Percentiles rank a stretch among this genome's conserved stretches.
Conservation (phyloP, 306 rosid genomes). For the Abrus precatorius region DNA sequence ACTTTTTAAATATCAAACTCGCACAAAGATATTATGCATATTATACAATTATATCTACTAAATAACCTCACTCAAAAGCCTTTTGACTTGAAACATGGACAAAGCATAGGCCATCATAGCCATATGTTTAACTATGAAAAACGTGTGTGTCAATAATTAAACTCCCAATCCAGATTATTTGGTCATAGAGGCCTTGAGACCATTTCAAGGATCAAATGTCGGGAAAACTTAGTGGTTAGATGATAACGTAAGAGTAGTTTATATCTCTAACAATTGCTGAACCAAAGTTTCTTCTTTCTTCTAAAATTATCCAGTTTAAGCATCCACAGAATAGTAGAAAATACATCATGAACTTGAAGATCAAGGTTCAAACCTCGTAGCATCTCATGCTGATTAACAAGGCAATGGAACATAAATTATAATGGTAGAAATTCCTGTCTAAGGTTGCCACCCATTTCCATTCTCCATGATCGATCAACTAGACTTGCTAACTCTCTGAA, state of each 20-base stretch:
- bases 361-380: conserved; percentile 60
- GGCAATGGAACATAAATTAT: conserved; percentile 44
- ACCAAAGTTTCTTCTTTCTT: not conserved
- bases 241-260: conserved; percentile 14
- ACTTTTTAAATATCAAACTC: conserved; percentile 15
- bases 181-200: not conserved
- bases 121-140: conserved; percentile 9
- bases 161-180: not conserved
- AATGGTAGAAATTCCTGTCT: conserved; percentile 69
- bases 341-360: conserved; percentile 46
- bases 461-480: conserved; percentile 86
- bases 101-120: conserved; percentile 19
- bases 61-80: not conserved
- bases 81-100: conserved; percentile 30
- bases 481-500: conserved; percentile 83
- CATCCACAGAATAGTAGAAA: conserved; percentile 39
- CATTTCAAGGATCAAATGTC: conserved; percentile 31
- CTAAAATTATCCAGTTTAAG: conserved; percentile 6
- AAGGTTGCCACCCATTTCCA: conserved; percentile 95
- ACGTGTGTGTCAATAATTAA: conserved; percentile 19
- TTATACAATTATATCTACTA: conserved; percentile 28
- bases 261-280: conserved; percentile 26
- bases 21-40: conserved; percentile 19
- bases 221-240: not conserved
- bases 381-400: conserved; percentile 45